phyloP scores from a whole-genome alignment of 176 grass and related monocot genomes.

The Oryza glaberrima region DNA sequence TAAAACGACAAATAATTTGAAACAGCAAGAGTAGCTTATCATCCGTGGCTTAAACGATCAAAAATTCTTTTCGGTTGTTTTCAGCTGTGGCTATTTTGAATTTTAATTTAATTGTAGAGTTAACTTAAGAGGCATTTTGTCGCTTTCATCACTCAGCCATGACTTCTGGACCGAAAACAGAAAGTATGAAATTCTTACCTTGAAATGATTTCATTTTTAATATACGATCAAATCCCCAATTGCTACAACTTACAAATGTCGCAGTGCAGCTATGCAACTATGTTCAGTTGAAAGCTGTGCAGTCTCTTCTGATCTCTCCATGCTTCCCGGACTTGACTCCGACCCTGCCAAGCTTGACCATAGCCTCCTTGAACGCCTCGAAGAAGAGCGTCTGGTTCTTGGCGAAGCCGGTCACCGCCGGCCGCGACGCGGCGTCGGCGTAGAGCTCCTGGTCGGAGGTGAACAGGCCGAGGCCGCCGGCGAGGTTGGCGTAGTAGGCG shows the following conservation, averaged over 20 bases:
- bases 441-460: conserved; percentile 63
- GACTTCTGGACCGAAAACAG: no score
- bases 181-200: not conserved
- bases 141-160: no score
- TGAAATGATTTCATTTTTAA: not conserved
- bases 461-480: conserved; percentile 58
- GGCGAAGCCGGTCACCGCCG: conserved; percentile 46
- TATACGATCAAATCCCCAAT: not conserved
- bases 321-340: conserved; percentile 53
- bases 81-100: no score
- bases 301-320: conserved; percentile 76
- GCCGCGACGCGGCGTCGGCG: conserved; percentile 28
- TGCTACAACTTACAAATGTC: not conserved
- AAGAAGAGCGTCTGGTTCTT: conserved; percentile 59
- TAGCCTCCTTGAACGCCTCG: conserved; percentile 59
- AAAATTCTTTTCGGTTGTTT: no score
- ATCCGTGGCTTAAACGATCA: no score
- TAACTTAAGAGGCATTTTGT: no score
- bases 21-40: no score
- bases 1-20: no score
- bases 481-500: conserved; percentile 64
- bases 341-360: conserved; percentile 65
- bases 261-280: not conserved
- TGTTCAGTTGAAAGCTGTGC: conserved; percentile 43
- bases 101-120: no score